phyloP scores from a whole-genome alignment of 1,284 basidiomycete genomes.

The Porphyrellus sp. region DNA sequence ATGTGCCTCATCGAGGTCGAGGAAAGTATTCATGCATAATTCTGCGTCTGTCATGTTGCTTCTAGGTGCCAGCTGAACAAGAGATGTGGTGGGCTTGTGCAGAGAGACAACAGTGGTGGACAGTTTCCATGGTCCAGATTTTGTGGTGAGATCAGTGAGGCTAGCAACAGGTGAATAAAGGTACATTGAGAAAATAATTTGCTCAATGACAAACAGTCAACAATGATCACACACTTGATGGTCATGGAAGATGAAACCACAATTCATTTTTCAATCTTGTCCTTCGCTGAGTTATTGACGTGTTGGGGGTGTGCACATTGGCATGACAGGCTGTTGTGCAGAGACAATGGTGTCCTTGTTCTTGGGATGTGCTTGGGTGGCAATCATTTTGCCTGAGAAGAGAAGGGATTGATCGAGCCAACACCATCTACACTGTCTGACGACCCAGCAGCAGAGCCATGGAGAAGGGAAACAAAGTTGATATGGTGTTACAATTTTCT shows the following conservation, averaged over 20 bases:
- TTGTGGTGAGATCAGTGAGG: too few species aligned
- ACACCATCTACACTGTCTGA: slow-evolving; percentile 55
- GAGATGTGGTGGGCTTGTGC: too few species aligned
- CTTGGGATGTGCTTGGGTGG: slow-evolving; percentile 85
- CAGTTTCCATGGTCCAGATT: too few species aligned
- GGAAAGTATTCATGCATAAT: slow-evolving; percentile 16
- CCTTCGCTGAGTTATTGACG: too few species aligned
- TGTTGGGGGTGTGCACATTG: slow-evolving; percentile 89
- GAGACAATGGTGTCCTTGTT: slow-evolving; percentile 94
- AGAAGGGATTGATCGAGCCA: slow-evolving; percentile 89
- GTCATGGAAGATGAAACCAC: too few species aligned
- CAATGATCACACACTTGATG: too few species aligned
- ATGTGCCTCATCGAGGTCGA: slow-evolving; percentile 30
- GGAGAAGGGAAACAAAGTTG: slow-evolving; percentile 88
- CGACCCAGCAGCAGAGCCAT: slow-evolving; percentile 49
- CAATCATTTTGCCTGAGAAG: slow-evolving; percentile 85
- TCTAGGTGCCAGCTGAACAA: slow-evolving; percentile 21
- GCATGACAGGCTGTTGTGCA: slow-evolving; percentile 89
- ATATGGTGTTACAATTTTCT: too few species aligned
- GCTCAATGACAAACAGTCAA: too few species aligned
- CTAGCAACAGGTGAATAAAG: too few species aligned
- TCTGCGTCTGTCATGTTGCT: slow-evolving; percentile 28
- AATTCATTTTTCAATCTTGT: too few species aligned
- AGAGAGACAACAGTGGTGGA: too few species aligned
- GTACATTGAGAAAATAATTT: too few species aligned